Conservation (phyloP, 169 alveolate genomes). For the Eimeria necatrix region DNA sequence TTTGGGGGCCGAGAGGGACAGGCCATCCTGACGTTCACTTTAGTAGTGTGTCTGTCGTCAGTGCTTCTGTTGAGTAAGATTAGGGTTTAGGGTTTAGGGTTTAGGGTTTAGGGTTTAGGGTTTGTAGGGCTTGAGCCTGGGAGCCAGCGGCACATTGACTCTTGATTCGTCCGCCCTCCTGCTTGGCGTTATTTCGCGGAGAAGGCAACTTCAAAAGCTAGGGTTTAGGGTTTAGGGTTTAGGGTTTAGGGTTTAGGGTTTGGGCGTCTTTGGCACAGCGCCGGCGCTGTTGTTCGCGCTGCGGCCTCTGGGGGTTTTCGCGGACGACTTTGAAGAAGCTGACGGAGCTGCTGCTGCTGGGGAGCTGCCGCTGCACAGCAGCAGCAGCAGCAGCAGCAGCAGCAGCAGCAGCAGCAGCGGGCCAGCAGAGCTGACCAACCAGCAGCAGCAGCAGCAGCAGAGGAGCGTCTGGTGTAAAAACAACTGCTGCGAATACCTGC, state of each 20-base stretch:
- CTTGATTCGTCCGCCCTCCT: too few relatives aligned
- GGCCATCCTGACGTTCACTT: constrained; percentile 81
- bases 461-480: constrained; percentile 51
- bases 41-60: constrained; percentile 74
- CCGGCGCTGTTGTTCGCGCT: constrained; percentile 67
- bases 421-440: neutral
- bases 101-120: neutral
- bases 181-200: too few relatives aligned
- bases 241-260: constrained; percentile 21
- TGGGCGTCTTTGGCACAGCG: constrained; percentile 31
- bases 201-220: neutral
- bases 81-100: neutral
- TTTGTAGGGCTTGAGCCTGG: neutral
- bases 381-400: constrained; percentile 45
- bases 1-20: constrained; percentile 81
- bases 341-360: neutral
- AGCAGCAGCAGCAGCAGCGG: neutral
- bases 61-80: constrained; percentile 76
- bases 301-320: constrained; percentile 41
- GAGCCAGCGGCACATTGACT: too few relatives aligned
- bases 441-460: constrained; percentile 58
- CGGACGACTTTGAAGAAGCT: constrained; percentile 6
- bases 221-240: constrained; percentile 28
- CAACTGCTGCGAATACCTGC: constrained; percentile 58
- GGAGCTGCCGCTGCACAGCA: neutral